Evolutionary conservation across 495 filamentous ascomycete species (phyloP).

Genomic region (Parachaetomium inaequale): DNA sequence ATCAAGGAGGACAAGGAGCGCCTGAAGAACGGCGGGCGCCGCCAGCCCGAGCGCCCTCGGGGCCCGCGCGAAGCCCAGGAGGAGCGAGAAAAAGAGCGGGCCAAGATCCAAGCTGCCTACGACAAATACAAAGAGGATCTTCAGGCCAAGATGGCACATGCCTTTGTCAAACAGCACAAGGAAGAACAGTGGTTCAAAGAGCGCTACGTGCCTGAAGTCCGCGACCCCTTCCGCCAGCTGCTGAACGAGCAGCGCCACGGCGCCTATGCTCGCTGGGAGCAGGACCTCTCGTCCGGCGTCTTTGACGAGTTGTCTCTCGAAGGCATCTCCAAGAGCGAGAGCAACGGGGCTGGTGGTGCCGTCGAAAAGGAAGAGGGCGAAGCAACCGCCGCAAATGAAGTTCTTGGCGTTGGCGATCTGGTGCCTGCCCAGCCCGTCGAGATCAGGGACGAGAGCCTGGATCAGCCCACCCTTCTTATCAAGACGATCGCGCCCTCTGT

Average conservation of each 20-base stretch:
- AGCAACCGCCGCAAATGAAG: slow-evolving; percentile 82
- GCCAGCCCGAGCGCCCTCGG: slow-evolving; percentile 64
- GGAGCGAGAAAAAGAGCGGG: slow-evolving; percentile 83
- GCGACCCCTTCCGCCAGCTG: slow-evolving; percentile 62
- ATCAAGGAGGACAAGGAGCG: slow-evolving; percentile 87
- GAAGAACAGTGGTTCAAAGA: slow-evolving; percentile 97
- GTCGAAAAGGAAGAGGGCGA: slow-evolving; percentile 95
- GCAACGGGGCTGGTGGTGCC: slow-evolving; percentile 78
- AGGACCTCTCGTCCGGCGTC: slow-evolving; percentile 70
- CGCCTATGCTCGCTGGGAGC: slow-evolving; percentile 77
- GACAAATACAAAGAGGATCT: slow-evolving; percentile 92
- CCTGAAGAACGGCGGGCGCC: slow-evolving; percentile 66
- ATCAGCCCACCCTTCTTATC: slow-evolving; percentile 88
- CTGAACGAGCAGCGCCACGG: slow-evolving; percentile 71
- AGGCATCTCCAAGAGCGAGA: slow-evolving; percentile 90
- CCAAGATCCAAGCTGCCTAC: slow-evolving; percentile 86
- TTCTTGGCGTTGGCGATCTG: slow-evolving; percentile 85
- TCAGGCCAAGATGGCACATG: slow-evolving; percentile 82
- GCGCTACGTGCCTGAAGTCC: slow-evolving; percentile 79
- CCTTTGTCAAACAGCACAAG: slow-evolving; percentile 87
- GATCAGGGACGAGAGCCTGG: slow-evolving; percentile 74
- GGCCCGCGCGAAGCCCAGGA: slow-evolving; percentile 75
- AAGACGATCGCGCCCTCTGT: slow-evolving; percentile 98
- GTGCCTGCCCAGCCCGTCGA: slow-evolving; percentile 76
- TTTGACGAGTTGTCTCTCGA: slow-evolving; percentile 96